Evolutionary conservation across 192 early-diverging fungal genomes (phyloP).

Genomic region (Entophlyctis luteolus): DNA sequence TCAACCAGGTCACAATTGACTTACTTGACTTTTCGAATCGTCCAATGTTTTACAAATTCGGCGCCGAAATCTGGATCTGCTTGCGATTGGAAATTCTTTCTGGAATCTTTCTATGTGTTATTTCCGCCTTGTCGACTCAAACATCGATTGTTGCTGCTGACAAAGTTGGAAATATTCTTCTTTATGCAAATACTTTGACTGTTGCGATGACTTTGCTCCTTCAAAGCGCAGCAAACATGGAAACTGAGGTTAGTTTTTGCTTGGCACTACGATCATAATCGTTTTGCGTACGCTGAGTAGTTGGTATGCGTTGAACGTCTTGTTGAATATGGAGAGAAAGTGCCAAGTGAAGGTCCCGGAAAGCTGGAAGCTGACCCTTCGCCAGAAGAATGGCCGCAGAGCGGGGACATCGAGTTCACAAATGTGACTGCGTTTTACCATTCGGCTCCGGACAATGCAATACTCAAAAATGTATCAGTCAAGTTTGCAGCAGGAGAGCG

Average conservation of each 20-base stretch:
- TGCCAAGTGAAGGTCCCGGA: conserved; percentile 34
- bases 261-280: too few species aligned
- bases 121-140: neutral
- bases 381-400: conserved; percentile 36
- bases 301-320: conserved; percentile 46
- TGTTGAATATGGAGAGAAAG: conserved; percentile 34
- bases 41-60: conserved; percentile 11
- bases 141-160: neutral
- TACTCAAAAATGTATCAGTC: conserved; percentile 34
- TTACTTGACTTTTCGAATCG: conserved; percentile 5
- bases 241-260: conserved; percentile 11
- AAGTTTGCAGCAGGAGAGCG: conserved; percentile 39
- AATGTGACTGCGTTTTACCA: conserved; percentile 37
- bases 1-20: neutral
- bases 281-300: too few species aligned
- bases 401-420: conserved; percentile 37
- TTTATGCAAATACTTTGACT: conserved; percentile 9
- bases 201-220: conserved; percentile 3
- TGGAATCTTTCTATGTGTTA: neutral
- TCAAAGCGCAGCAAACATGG: conserved; percentile 17
- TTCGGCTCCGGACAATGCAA: conserved; percentile 26
- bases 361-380: conserved; percentile 34
- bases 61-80: conserved; percentile 7
- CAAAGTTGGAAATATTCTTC: neutral
- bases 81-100: conserved; percentile 9